Base-by-base conservation (phyloP, 768 basidiomycete genomes). In the Serendipita indica region DNA sequence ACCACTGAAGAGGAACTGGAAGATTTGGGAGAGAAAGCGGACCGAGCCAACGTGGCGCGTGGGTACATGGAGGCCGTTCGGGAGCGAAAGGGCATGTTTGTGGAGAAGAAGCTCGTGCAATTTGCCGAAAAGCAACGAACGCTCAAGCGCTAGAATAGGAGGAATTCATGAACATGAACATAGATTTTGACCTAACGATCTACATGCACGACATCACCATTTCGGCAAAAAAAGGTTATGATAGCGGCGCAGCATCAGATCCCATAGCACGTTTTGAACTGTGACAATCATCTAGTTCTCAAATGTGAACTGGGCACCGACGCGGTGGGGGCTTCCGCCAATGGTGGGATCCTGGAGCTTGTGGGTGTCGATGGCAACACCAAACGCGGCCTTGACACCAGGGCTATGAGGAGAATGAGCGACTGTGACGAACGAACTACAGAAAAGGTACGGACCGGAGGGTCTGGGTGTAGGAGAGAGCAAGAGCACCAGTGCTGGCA, bases 71-170 rank as follows among this genome's bases (percentile, higher is more conserved):
- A 98, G 63, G 75, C 70, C 0, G 94, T 97, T 30, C 78, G 94
- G 64, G 86, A 84, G 64, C 76, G 94, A 27, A 98, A 98, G 67
- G 96, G 96, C 3, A 78, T 98, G 81, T 94, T 93, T 69, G 86
- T 96, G 4, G 91, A 97, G 70, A 75, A 82, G 63, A 98, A 97
- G 73, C 84, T 96, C 30, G 90, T 99, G 1, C 87, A 94, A 67
- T 84, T 83, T 67, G 94, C 96, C 2, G 96, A 98, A 73, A 98
- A 98, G 73, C 96, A 98, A 72, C 78, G 94, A 68, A 98, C 96
- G 25, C 65, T 81, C 65, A 83, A 83, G 65, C 69, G 72, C 58
- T 74, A 62, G 49, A n/a, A n/a, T n/a, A n/a, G n/a, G n/a, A n/a
- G n/a, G n/a, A n/a, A n/a, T n/a, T n/a, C n/a, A n/a, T n/a, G n/a